Evolutionary conservation across 805 yeast species (phyloP).

Genomic region (Torulaspora delbrueckii): DNA sequence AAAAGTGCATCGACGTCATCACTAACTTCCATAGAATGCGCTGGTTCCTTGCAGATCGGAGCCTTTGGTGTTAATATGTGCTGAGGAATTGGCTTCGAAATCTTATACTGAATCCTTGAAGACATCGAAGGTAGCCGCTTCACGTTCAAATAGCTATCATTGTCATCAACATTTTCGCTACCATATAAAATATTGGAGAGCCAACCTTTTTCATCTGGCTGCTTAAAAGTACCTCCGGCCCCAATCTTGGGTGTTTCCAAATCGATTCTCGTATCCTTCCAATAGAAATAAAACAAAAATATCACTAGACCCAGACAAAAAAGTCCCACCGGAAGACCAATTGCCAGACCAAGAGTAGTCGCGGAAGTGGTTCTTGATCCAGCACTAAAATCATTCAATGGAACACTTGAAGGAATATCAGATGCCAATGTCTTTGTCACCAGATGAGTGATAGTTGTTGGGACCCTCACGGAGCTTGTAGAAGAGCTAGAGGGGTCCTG

Average conservation of each 20-base stretch:
- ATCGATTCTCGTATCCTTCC: slow-evolving; percentile 2
- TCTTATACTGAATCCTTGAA: slow-evolving; percentile 21
- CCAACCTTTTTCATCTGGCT: slow-evolving; percentile 11
- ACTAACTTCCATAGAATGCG: slow-evolving; percentile 4
- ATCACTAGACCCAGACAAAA: slow-evolving; percentile 22
- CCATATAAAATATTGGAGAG: slow-evolving; percentile 3
- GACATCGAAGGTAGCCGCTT: slow-evolving; percentile 15
- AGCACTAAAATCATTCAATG: slow-evolving; percentile 3
- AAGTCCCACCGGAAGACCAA: slow-evolving; percentile 33
- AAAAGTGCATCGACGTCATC: slow-evolving; percentile 22
- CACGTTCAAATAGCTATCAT: slow-evolving; percentile 4
- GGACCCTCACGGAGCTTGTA: background rate
- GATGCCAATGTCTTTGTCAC: slow-evolving; percentile 5
- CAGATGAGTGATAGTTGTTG: slow-evolving; percentile 7
- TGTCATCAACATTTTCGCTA: slow-evolving; percentile 1
- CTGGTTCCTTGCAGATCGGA: slow-evolving; percentile 3
- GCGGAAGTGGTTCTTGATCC: slow-evolving; percentile 13
- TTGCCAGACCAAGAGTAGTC: slow-evolving; percentile 25
- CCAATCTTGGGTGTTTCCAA: background rate
- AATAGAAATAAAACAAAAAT: slow-evolving; percentile 15
- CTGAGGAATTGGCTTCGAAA: slow-evolving; percentile 13
- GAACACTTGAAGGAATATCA: slow-evolving; percentile 2
- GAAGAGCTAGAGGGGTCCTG: background rate
- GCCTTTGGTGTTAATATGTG: slow-evolving; percentile 25
- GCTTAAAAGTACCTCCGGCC: background rate